Evolutionary conservation across 208 protist genomes (phyloP).

Genomic region (Trypanosoma mega): DNA sequence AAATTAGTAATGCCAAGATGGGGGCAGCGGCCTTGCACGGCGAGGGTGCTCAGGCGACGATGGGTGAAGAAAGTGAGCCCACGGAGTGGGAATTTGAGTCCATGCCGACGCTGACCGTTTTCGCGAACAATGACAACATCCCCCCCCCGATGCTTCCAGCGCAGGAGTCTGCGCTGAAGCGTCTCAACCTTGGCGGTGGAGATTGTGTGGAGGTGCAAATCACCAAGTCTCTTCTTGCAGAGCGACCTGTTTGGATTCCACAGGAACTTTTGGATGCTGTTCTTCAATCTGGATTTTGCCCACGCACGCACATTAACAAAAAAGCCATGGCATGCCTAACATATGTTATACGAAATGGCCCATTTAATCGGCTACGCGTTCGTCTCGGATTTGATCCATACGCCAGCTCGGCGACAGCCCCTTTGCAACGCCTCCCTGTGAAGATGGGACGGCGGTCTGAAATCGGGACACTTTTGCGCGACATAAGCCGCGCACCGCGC

Average conservation of each 20-base stretch:
- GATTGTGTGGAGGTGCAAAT: conserved; percentile 54
- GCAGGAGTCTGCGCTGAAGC: conserved; percentile 27
- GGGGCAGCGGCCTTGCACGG: neutral
- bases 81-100: conserved; percentile 26
- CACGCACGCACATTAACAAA: conserved; percentile 60
- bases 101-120: conserved; percentile 38
- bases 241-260: conserved; percentile 63
- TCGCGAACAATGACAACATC: conserved; percentile 28
- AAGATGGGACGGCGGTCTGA: conserved; percentile 58
- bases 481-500: conserved; percentile 60
- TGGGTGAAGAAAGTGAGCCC: neutral
- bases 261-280: conserved; percentile 54
- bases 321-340: conserved; percentile 62
- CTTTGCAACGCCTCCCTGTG: conserved; percentile 44
- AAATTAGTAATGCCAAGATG: conserved; percentile 9
- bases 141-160: conserved; percentile 35
- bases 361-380: conserved; percentile 81
- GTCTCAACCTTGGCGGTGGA: conserved; percentile 20
- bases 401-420: conserved; percentile 33
- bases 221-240: conserved; percentile 44
- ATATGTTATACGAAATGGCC: conserved; percentile 66
- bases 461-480: conserved; percentile 58
- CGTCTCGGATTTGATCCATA: conserved; percentile 79
- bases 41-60: neutral
- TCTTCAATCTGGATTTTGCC: conserved; percentile 60